Percentiles rank a stretch among this genome's conserved stretches.
phyloP scores from a whole-genome alignment of 139 green algal species.

The Limnomonas spitsbergensis region DNA sequence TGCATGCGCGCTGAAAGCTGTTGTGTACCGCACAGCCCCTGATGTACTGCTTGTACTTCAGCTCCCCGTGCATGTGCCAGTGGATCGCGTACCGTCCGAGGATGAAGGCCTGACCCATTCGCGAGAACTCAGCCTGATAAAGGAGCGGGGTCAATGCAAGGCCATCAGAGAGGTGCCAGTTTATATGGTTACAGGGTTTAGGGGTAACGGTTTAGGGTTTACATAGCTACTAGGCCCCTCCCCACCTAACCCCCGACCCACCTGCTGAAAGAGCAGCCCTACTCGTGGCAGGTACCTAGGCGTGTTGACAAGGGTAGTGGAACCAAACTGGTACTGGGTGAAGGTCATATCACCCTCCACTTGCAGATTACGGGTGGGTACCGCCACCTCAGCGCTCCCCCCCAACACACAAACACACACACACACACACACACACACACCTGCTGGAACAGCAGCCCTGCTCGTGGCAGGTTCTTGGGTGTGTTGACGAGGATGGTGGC shows the following conservation, averaged over 20 bases:
- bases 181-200: too few relatives aligned
- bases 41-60: conserved; percentile 38
- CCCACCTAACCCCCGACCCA: too few relatives aligned
- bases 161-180: too few relatives aligned
- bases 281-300: conserved; percentile 3
- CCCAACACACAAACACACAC: too few relatives aligned
- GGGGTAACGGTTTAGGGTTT: too few relatives aligned
- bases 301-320: conserved; percentile 43
- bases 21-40: conserved; percentile 52
- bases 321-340: conserved; percentile 37
- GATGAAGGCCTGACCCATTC: conserved; percentile 46
- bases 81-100: conserved; percentile 70
- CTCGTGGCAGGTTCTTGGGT: background rate
- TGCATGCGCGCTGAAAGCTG: conserved; percentile 64
- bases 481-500: conserved; percentile 46
- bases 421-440: too few relatives aligned
- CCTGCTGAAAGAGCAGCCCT: conserved; percentile 20
- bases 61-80: conserved; percentile 52
- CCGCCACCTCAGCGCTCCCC: too few relatives aligned
- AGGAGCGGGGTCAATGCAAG: too few relatives aligned
- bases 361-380: conserved; percentile 43
- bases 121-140: conserved; percentile 41
- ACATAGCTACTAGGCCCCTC: too few relatives aligned
- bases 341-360: conserved; percentile 43
- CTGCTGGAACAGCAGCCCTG: conserved; percentile 20